Evolutionary conservation across 306 rosid species (phyloP).

Genomic region (Betula pendula): DNA sequence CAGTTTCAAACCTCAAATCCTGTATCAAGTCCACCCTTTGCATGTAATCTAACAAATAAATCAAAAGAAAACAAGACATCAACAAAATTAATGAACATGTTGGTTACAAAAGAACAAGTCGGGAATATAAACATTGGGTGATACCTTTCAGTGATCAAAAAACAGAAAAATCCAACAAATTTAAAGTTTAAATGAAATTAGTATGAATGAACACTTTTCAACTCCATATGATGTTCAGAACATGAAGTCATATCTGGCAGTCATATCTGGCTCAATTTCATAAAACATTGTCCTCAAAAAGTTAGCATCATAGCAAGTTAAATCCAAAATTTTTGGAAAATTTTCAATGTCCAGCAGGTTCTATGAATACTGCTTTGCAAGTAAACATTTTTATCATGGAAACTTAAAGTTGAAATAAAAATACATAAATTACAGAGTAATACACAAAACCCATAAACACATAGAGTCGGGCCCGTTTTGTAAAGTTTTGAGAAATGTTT

Average conservation of each 20-base stretch:
- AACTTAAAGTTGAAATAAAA: not conserved
- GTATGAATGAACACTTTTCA: not conserved
- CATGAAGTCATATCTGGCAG: not conserved
- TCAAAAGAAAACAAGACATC: not conserved
- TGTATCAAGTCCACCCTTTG: conserved; percentile 69
- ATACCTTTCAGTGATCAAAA: not conserved
- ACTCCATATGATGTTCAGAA: not conserved
- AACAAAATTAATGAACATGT: not conserved
- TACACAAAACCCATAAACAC: not conserved
- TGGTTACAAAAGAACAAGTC: not conserved
- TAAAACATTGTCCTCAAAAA: not conserved
- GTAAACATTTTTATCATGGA: not conserved
- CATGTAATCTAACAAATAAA: conserved; percentile 53
- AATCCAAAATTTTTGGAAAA: not conserved
- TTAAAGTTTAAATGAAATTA: not conserved
- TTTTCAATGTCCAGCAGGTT: not conserved
- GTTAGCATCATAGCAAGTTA: not conserved
- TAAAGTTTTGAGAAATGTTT: too few relatives aligned
- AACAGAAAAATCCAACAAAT: not conserved
- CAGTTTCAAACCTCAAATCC: conserved; percentile 76
- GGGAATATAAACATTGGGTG: not conserved
- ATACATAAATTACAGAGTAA: not conserved
- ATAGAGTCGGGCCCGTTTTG: too few relatives aligned
- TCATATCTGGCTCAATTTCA: not conserved
- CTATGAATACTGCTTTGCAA: not conserved